Percentiles rank a stretch among this genome's conserved stretches.
phyloP scores from a whole-genome alignment of 371 early-diverging fungal species.

The Mucor circinelloides region DNA sequence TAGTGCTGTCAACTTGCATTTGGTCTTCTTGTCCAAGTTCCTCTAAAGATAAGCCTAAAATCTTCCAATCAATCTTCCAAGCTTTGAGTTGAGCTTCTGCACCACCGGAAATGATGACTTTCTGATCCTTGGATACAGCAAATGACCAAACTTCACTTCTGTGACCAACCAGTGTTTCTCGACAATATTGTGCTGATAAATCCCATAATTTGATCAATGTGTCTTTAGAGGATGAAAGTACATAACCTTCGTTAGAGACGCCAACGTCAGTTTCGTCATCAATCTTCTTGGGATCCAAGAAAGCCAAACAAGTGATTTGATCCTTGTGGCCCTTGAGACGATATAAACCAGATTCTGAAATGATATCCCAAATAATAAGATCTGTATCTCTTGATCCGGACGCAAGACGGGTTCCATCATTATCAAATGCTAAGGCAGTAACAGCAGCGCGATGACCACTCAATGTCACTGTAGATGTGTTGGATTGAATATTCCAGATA shows the following conservation, averaged over 20 bases:
- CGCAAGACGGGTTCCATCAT: slow-evolving; percentile 77
- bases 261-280: slow-evolving; percentile 33
- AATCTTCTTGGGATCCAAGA: slow-evolving; percentile 39
- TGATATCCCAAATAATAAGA: slow-evolving; percentile 93
- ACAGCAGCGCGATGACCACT: slow-evolving; percentile 93
- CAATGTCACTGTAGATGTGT: slow-evolving; percentile 68
- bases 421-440: slow-evolving; percentile 81
- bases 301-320: slow-evolving; percentile 76
- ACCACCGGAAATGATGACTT: slow-evolving; percentile 81
- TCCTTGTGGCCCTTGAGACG: slow-evolving; percentile 94
- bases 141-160: slow-evolving; percentile 92
- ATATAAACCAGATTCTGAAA: slow-evolving; percentile 87
- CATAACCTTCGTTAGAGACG: slow-evolving; percentile 58
- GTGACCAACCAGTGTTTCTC: slow-evolving; percentile 93
- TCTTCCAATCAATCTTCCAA: slow-evolving; percentile 79
- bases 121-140: slow-evolving; percentile 63
- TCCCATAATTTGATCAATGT: slow-evolving; percentile 97
- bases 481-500: slow-evolving; percentile 63
- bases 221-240: slow-evolving; percentile 91
- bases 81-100: slow-evolving; percentile 85
- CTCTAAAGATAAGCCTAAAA: slow-evolving; percentile 48
- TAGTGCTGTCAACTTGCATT: slow-evolving; percentile 24
- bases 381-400: slow-evolving; percentile 94
- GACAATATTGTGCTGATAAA: slow-evolving; percentile 87
- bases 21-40: slow-evolving; percentile 43